These are phyloP conservation scores for Ambrosia hybrid DNA, from an alignment of 140 eudicot genomes.

Conservation along the genomic window DNA sequence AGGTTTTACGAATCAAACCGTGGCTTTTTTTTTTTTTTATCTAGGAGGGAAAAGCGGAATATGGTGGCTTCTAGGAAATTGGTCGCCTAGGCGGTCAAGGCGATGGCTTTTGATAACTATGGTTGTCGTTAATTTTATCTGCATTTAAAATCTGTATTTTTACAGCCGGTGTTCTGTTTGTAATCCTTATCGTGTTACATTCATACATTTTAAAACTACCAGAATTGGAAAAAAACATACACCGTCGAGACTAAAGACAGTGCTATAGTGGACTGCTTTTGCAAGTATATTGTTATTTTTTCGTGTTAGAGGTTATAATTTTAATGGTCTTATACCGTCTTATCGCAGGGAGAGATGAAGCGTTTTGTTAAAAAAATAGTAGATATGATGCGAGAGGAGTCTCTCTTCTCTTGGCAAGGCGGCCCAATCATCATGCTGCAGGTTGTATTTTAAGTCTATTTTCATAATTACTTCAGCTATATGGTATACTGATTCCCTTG, in stretches of 20 bases:
- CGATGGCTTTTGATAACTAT: too few species aligned
- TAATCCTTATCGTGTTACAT: neutral
- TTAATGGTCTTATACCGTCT: constrained; percentile 13
- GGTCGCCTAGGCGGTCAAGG: too few species aligned
- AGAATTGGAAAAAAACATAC: neutral
- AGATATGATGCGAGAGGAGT: constrained; percentile 78
- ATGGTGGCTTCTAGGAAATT: too few species aligned
- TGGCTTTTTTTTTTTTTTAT: too few species aligned
- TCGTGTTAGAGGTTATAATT: constrained; percentile 7
- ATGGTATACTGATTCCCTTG: neutral
- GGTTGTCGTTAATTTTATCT: neutral
- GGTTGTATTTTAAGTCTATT: constrained; percentile 43
- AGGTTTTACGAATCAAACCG: too few species aligned
- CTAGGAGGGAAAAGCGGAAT: too few species aligned
- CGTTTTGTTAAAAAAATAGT: constrained; percentile 88
- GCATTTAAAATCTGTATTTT: constrained; percentile 1
- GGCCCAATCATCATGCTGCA: constrained; percentile 96
- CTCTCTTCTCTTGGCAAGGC: constrained; percentile 96
- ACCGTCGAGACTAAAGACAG: neutral
- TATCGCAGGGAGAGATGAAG: constrained; percentile 83
- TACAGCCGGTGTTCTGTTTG: neutral
- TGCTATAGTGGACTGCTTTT: neutral
- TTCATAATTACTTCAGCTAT: neutral
- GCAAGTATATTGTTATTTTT: constrained; percentile 5
- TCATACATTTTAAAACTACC: neutral